These are phyloP conservation scores for Starmera dryadoides DNA, from an alignment of 805 yeast genomes.

Conservation along the genomic window DNA sequence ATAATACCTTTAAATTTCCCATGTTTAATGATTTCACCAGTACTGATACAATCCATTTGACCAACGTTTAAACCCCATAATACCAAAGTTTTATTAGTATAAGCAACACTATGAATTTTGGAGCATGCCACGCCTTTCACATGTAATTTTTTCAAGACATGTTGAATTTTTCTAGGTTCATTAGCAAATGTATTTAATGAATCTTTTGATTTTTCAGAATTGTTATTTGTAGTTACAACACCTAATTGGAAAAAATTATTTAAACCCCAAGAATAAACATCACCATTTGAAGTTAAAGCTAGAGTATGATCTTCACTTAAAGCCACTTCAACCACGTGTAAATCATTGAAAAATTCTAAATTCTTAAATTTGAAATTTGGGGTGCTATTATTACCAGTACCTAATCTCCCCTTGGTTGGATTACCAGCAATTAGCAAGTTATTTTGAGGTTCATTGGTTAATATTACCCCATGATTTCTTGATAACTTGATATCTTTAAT, in stretches of 20 bases:
- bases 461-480: slow-evolving; percentile 55
- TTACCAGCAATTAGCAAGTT: slow-evolving; percentile 57
- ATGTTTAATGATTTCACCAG: slow-evolving; percentile 23
- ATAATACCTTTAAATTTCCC: slow-evolving; percentile 28
- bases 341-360: slow-evolving; percentile 31
- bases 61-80: slow-evolving; percentile 82
- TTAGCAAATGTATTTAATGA: slow-evolving; percentile 19
- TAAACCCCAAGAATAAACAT: slow-evolving; percentile 76
- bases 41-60: slow-evolving; percentile 56
- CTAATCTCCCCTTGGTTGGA: slow-evolving; percentile 67
- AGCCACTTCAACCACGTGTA: slow-evolving; percentile 30
- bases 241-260: slow-evolving; percentile 68
- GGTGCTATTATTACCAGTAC: slow-evolving; percentile 37
- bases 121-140: slow-evolving; percentile 42
- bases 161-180: slow-evolving; percentile 20
- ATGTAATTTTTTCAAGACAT: slow-evolving; percentile 20
- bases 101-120: slow-evolving; percentile 61
- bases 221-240: no score
- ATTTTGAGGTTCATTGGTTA: slow-evolving; percentile 41
- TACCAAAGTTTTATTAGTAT: slow-evolving; percentile 35
- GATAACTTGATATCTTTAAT: slow-evolving; percentile 45
- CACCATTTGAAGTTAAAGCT: slow-evolving; percentile 42
- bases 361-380: slow-evolving; percentile 37
- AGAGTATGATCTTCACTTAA: slow-evolving; percentile 65
- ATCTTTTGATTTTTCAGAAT: slow-evolving; percentile 21